Evolutionary conservation across 176 grass and related monocot species (phyloP).

Genomic region (Carex scoparia): DNA sequence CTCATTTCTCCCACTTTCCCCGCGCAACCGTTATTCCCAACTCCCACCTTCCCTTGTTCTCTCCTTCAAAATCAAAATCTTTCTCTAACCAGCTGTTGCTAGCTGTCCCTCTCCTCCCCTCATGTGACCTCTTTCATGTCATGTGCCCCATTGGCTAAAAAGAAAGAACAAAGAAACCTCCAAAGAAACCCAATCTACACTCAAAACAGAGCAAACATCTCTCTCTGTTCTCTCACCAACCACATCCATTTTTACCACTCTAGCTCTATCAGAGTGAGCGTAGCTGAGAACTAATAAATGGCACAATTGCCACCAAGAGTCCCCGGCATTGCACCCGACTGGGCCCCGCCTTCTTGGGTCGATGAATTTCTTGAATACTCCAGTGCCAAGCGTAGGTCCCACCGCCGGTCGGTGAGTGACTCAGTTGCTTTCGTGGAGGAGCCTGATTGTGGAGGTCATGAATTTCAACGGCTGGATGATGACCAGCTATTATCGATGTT

Average conservation of each 20-base stretch:
- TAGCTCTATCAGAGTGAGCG: neutral
- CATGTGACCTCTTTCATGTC: slow-evolving; percentile 52
- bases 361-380: slow-evolving; percentile 76
- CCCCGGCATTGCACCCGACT: neutral
- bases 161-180: neutral
- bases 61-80: slow-evolving; percentile 11
- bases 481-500: slow-evolving; percentile 96
- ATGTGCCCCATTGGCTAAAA: slow-evolving; percentile 13
- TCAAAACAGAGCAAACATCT: neutral
- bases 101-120: slow-evolving; percentile 51
- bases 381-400: slow-evolving; percentile 43
- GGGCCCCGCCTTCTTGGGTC: slow-evolving; percentile 10
- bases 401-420: slow-evolving; percentile 76
- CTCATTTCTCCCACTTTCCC: neutral
- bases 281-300: slow-evolving; percentile 21
- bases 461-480: slow-evolving; percentile 81
- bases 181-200: slow-evolving; percentile 9
- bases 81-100: slow-evolving; percentile 70
- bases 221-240: neutral
- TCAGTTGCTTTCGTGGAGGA: slow-evolving; percentile 76
- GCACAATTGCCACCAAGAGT: slow-evolving; percentile 78
- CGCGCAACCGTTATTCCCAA: neutral
- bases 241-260: neutral
- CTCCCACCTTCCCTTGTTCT: neutral
- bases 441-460: slow-evolving; percentile 19